Percentiles rank a stretch among this genome's conserved stretches.
Evolutionary conservation across 2,329 filamentous ascomycete species (phyloP).

Genomic region (Exophiala dermatitidis): DNA sequence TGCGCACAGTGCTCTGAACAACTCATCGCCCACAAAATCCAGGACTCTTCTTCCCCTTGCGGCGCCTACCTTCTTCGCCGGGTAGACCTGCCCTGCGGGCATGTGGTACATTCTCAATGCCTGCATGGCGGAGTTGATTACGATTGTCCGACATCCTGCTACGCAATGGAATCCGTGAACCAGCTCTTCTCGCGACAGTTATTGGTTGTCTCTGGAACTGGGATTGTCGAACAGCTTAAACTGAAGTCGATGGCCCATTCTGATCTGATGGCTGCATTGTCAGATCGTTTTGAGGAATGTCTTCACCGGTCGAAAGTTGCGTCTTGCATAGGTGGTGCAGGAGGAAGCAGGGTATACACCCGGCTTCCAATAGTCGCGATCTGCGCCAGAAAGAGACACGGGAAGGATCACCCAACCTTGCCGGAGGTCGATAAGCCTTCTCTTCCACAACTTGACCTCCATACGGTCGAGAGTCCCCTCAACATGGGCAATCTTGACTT

Average conservation of each 20-base stretch:
- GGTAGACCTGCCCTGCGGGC: constrained; percentile 4
- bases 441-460: constrained; percentile 5
- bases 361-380: constrained; percentile 5
- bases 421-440: background rate
- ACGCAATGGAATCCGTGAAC: background rate
- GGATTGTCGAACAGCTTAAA: constrained; percentile 1
- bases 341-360: background rate
- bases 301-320: constrained; percentile 5
- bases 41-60: background rate
- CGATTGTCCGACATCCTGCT: constrained; percentile 6
- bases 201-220: constrained; percentile 3
- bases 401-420: background rate
- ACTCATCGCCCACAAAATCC: background rate
- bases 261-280: constrained; percentile 1
- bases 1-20: constrained; percentile 4
- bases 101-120: constrained; percentile 8
- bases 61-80: background rate
- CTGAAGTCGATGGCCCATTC: background rate
- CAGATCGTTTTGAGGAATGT: constrained; percentile 1
- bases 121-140: background rate
- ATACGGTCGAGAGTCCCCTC: constrained; percentile 12
- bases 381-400: constrained; percentile 1
- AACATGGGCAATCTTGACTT: constrained; percentile 1
- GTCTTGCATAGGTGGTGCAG: constrained; percentile 4
- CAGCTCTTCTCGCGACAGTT: background rate